Percentiles rank a stretch among this genome's conserved stretches.
Conservation (phyloP, 805 yeast genomes). For the Candida dajiaensis region DNA sequence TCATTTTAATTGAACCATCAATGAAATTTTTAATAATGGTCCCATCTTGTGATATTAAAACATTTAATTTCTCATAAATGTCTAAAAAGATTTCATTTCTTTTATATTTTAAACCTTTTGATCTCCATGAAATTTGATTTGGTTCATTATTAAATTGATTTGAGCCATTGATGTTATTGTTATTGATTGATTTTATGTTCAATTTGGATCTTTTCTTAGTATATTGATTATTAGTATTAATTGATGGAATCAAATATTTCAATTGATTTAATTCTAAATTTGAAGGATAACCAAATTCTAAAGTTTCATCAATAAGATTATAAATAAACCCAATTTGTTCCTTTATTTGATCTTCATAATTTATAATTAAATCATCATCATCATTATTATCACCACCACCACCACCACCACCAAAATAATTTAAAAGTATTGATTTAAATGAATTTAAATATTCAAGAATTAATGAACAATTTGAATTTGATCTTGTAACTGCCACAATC, state of each 20-base stretch:
- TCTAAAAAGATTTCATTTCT: slow-evolving; percentile 76
- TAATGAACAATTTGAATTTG: slow-evolving; percentile 78
- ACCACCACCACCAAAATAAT: slow-evolving; percentile 33
- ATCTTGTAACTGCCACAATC: slow-evolving; percentile 84
- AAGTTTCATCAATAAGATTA: slow-evolving; percentile 69
- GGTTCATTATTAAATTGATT: background rate
- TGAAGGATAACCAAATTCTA: slow-evolving; percentile 77
- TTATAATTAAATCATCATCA: too few species aligned
- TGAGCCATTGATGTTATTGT: background rate
- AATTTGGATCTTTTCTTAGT: background rate
- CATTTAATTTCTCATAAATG: slow-evolving; percentile 68
- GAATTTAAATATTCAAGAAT: slow-evolving; percentile 74
- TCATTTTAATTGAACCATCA: slow-evolving; percentile 68
- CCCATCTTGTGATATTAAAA: slow-evolving; percentile 61
- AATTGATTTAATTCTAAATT: slow-evolving; percentile 47
- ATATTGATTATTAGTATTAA: slow-evolving; percentile 14
- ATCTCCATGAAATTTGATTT: slow-evolving; percentile 55
- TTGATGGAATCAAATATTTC: slow-evolving; percentile 29
- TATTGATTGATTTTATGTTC: background rate
- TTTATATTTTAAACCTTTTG: slow-evolving; percentile 64
- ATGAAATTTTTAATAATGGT: slow-evolving; percentile 63
- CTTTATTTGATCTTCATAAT: slow-evolving; percentile 47
- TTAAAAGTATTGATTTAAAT: slow-evolving; percentile 47
- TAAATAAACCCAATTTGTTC: slow-evolving; percentile 65
- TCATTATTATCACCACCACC: too few species aligned